Evolutionary conservation across 1,284 basidiomycete genomes (phyloP), one percentile per base, ranked within the genome.

Genomic region (Apiotrichum gracile): DNA sequence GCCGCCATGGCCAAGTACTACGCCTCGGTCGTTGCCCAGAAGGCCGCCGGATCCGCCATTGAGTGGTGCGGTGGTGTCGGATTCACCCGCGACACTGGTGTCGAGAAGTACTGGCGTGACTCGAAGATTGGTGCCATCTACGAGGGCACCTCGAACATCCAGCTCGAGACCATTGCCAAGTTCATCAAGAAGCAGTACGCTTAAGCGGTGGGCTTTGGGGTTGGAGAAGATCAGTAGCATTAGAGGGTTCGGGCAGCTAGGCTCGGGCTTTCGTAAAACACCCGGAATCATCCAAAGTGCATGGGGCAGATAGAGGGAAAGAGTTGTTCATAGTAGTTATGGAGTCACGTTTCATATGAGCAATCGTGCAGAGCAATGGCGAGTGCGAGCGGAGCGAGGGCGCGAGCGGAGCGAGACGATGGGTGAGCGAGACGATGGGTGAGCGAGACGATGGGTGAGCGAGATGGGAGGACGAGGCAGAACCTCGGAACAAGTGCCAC

Each of bases 41-140:
- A 82, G 48, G 92, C 94, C 5, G 81, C 85, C 26, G 92, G 93
- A 13, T 76, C 79, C 46, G 94, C 96, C 17, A 97, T 98, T 66
- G 96, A 98, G 74, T 97, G 94, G 94, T 85, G 86, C 5, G 94
- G 94, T 46, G 96, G 94, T 19, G 82, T 94, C 43, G 94, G 93
- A 1, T 97, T 96, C 77, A 97, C 92, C 46, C 78, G 91, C 51
- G 91, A 94, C 77, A 91, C 89, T 1, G 91, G 92, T 3, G 87
- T 96, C 58, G 91, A 94, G 78, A 96, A 96, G 78, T 91, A 78
- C 68, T 91, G 88, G 88, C 78, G 94, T 62, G 94, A 97, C 76
- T 91, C 88, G 25, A 97, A 96, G 81, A 93, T 92, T 67, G 88
- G 88, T 38, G 88, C 90, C 12, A 96, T 96, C 57, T 96, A 94